Base-by-base conservation (phyloP, 1,139 yeast species). In the Protomyces arabidopsidicola region DNA sequence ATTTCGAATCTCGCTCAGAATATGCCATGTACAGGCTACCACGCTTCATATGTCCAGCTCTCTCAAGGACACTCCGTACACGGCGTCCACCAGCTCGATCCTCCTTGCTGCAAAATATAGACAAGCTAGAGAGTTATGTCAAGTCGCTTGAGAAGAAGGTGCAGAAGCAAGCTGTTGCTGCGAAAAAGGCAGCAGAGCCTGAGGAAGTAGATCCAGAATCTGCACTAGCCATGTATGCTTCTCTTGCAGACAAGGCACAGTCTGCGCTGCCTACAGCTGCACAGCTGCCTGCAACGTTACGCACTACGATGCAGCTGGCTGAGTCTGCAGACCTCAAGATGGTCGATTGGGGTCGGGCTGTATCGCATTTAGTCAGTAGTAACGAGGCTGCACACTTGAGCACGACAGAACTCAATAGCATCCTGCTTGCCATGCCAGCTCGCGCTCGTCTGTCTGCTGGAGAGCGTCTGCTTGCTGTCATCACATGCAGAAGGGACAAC, bases 81-180 rank as follows among this genome's bases (percentile, higher is more conserved):
- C 31, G 31, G 12, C n/a, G 38, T 8, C 45, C 55, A 51, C 45
- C 55, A 51, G n/a, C 45, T 16, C 42, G 45, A 6, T 48, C 53
- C 10, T 56, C 56, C 1, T 39, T 58, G 8, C 45, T 58, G 35
- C 56, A 52, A 31, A 58, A 58, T 45, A 58, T 58, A 9, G 62
- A 58, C 9, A 58, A 58, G 55, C 52, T 58, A 14, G 62, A 58
- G 42, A 51, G 56, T 10, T 58, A 58, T n/a, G 22, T 58, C 39
- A 58, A 52, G 35, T 38, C 31, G n/a, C 56, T 58, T 18, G 39
- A 31, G 18, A 58, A 58, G 45, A 50, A 36, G 36, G 62, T 58
- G 9, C 24, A 52, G 55, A 27, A 34, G 16, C 38, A 52, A 16
- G 27, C 42, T 5, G 27, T 52, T 18, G 39, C 18, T 16, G 38